Evolutionary conservation across 164 flowering plant genomes (phyloP), one percentile per base, ranked within the genome.

Genomic region (Vitis amurensis): DNA sequence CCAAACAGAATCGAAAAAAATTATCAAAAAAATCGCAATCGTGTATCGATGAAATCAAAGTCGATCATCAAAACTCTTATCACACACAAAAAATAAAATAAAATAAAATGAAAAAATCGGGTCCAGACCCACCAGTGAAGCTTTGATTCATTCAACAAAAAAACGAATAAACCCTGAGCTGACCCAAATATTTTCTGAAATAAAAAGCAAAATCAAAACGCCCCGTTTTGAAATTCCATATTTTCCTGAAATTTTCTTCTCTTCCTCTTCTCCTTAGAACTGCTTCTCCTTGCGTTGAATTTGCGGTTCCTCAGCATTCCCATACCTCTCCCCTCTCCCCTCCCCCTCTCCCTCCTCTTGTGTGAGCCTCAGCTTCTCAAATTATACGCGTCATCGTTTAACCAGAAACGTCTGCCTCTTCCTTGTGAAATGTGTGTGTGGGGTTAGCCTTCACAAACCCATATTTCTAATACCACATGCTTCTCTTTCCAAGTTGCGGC

Each of bases 251-350:
- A 13, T 27, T 57, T 48, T 65, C 62, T 71, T 74, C 74, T 73
- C 76, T 48, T 57, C 44, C 61, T 62, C 68, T 65, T 69, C 59
- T 71, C 55, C 73, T 68, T 9, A 66, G 19, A 16, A 44, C 44
- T 2, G 19, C 61, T 31, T 47, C 69, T n/a, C 51, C 59, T 19
- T 11, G 16, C 56, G 55, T 63, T 63, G 27, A 67, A 16, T 52
- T 64, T 55, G 68, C 50, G 44, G 67, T 61, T 68, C 71, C 61
- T 62, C 66, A 37, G 67, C 68, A 71, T 56, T 67, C 63, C 80
- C 80, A 73, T 76, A 15, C 15, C 23, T 8, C 13, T 9, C 75
- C 68, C 65, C 70, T 66, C 49, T 50, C 31, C 13, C 49, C 4
- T 30, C 66, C 31, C 13, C 49, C 4, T 30, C 66, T 17, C 9